Base-by-base conservation (phyloP, 2,329 filamentous ascomycete species). In the Fusarium musae region DNA sequence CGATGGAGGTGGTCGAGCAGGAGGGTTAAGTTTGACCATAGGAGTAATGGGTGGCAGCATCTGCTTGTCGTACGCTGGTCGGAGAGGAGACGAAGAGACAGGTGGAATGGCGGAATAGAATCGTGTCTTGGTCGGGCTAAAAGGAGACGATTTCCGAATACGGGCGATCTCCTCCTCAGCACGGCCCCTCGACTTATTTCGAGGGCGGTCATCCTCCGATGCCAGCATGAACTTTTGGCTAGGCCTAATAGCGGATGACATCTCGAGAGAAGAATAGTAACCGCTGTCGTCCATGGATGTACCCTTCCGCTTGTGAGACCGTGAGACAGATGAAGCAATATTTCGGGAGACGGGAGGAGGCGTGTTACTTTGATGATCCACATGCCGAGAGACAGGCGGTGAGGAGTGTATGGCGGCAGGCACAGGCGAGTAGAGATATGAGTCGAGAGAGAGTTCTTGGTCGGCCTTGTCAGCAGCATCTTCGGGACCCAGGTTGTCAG, bases 151-250 rank as follows among this genome's bases (percentile, higher is more conserved):
- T 70, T 93, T 93, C 74, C 96, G 93, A 60, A 98, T 92, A 44
- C 96, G 93, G 50, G 93, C 93, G 85, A 99, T 98, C 82, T 98
- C 96, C 78, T 97, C 95, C 82, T 98, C 96, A 21, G 96, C 96
- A 69, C 96, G 93, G 36, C 96, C 96, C 68, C 94, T 92, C 32
- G 63, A 65, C 85, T 96, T 97, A 77, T 95, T 92, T 62, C 90
- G 89, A 56, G 92, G 92, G n/a, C 92, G 91, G 75, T 95, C 93
- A 59, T 91, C 89, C 78, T 97, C 95, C 1, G 94, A 96, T 8
- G 92, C 94, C 47, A 94, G 87, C 23, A 93, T 86, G 63, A 90
- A 86, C 21, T 89, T 86, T 73, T 90, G 88, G 72, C 91, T 90
- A 53, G 93, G 91, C 66, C 96, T 90, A 80, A 94, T 89, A 19